Evolutionary conservation across 2,329 filamentous ascomycete genomes (phyloP), one percentile per base, ranked within the genome.

Genomic region (Rhynchosporium agropyri): DNA sequence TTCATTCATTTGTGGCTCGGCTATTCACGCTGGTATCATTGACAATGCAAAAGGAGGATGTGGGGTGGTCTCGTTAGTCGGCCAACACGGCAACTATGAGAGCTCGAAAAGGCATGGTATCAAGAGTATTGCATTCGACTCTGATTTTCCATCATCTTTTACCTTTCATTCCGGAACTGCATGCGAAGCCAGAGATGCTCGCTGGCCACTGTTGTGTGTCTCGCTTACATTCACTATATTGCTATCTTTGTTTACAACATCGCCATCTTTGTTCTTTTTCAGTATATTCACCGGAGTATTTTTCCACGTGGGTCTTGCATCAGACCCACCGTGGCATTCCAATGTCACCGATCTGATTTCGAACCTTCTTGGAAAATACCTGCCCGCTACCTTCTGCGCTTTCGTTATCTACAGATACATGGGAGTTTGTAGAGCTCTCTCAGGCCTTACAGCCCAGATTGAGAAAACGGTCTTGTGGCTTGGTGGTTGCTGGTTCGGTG

Each of bases 391-490:
- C 68, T 97, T 99, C 71, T 88, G 90, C 66, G 91, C 88, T 46
- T 95, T 90, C 79, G 92, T 95, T 65, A 88, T 97, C 66, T 97
- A 92, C 78, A 86, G 88, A 74, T 92, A 90, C 74, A 93, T 93
- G 81, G 85, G 87, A 60, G 84, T 95, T 9, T 81, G 85, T 4
- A 88, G 90, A 51, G 87, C 90, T 0, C 83, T 97, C 31, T 77
- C 76, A 1, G 88, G 87, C 1, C 81, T 97, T 2, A 89, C 85
- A 0, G 92, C 93, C 0, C 94, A 97, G 73, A 71, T 97, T 49
- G 94, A 97, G 73, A 97, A 96, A 80, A 91, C 92, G 0, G 77
- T 98, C 2, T 81, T 98, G 33, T 98, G 92, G 89, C 81, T 99
- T 0, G 93, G 93, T 0, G 89, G 87, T 7, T 92, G 90, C 73